phyloP scores from a whole-genome alignment of 2,329 filamentous ascomycete species.

The Sclerotinia minor region DNA sequence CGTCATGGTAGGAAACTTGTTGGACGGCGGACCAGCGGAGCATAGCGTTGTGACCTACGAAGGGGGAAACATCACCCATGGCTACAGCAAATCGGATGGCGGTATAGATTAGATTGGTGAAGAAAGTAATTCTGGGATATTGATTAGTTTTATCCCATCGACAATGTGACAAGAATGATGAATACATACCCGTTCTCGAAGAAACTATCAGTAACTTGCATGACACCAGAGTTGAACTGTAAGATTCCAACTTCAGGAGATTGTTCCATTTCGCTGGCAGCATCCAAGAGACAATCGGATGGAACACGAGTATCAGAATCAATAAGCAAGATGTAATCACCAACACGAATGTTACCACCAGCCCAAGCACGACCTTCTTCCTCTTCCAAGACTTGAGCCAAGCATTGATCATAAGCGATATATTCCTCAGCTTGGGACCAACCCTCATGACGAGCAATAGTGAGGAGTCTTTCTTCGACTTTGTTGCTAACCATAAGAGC shows the following conservation, averaged over 20 bases:
- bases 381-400: slow-evolving; percentile 64
- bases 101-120: slow-evolving; percentile 73
- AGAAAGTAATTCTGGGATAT: slow-evolving; percentile 58
- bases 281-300: slow-evolving; percentile 73
- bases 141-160: not conserved
- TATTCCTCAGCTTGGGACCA: slow-evolving; percentile 72
- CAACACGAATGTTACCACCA: slow-evolving; percentile 81
- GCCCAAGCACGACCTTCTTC: slow-evolving; percentile 72
- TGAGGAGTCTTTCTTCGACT: slow-evolving; percentile 21
- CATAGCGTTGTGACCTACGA: slow-evolving; percentile 79
- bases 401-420: slow-evolving; percentile 62
- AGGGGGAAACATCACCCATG: slow-evolving; percentile 74
- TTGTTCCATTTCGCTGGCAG: slow-evolving; percentile 79
- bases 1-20: slow-evolving; percentile 68
- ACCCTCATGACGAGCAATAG: slow-evolving; percentile 35
- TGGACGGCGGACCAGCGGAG: slow-evolving; percentile 76
- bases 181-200: slow-evolving; percentile 58
- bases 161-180: not conserved
- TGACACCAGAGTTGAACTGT: slow-evolving; percentile 75
- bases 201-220: slow-evolving; percentile 74
- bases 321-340: slow-evolving; percentile 78
- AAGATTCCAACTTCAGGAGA: slow-evolving; percentile 77
- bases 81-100: slow-evolving; percentile 76
- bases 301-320: slow-evolving; percentile 81
- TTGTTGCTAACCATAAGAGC: slow-evolving; percentile 45